Conservation (phyloP, 768 basidiomycete species). For the Pisolithus marmoratus region DNA sequence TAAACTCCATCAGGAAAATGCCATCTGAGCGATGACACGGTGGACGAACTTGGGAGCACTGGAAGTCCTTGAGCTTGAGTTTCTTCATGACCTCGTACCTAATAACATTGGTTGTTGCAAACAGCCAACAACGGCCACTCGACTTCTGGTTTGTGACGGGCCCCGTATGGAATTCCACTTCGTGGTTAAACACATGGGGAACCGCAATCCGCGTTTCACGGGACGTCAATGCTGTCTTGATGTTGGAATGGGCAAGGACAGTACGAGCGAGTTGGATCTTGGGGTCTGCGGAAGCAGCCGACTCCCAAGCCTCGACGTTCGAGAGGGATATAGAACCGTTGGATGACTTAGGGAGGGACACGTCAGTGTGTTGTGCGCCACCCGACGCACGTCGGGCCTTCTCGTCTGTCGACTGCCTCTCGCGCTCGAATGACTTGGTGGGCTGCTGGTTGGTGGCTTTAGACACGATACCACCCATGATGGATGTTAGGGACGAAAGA, state of each 20-base stretch:
- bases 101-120: conserved; percentile 85
- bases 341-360: conserved; percentile 33
- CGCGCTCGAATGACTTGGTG: conserved; percentile 16
- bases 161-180: conserved; percentile 73
- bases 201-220: conserved; percentile 59
- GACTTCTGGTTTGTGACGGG: conserved; percentile 85
- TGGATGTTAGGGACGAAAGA: neutral
- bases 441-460: conserved; percentile 19
- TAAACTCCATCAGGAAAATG: conserved; percentile 2
- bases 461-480: conserved; percentile 23
- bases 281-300: conserved; percentile 43
- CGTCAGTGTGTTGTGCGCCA: neutral
- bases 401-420: conserved; percentile 20
- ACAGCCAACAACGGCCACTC: conserved; percentile 93
- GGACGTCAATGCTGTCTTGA: conserved; percentile 56
- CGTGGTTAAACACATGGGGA: conserved; percentile 77
- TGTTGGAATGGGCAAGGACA: conserved; percentile 64
- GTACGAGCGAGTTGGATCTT: conserved; percentile 73
- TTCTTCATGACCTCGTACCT: conserved; percentile 82
- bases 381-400: conserved; percentile 7
- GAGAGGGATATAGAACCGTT: conserved; percentile 57
- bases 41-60: conserved; percentile 72
- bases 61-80: conserved; percentile 81
- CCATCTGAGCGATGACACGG: neutral
- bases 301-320: conserved; percentile 67